Evolutionary conservation across 1,284 basidiomycete genomes (phyloP).

Genomic region (Sphaerobolus stellatus): DNA sequence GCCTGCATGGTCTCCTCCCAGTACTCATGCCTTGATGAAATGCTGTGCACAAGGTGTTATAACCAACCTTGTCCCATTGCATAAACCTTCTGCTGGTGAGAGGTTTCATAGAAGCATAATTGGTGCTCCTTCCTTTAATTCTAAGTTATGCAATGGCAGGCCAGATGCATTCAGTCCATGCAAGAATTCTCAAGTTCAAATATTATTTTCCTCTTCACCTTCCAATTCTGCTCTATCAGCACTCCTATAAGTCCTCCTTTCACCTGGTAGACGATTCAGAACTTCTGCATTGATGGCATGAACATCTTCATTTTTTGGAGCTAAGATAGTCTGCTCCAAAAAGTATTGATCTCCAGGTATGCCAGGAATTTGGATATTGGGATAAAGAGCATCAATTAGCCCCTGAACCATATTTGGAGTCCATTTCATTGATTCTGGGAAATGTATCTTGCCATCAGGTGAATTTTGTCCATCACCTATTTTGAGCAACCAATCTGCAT

Average conservation of each 20-base stretch:
- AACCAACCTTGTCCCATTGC: conserved; percentile 36
- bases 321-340: conserved; percentile 35
- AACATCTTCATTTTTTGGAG: conserved; percentile 38
- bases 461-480: conserved; percentile 28
- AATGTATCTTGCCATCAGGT: conserved; percentile 15
- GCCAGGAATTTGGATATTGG: conserved; percentile 19
- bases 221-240: conserved; percentile 17
- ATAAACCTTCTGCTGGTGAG: conserved; percentile 30
- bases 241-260: conserved; percentile 17
- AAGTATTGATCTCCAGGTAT: conserved; percentile 38
- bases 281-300: conserved; percentile 31
- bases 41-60: conserved; percentile 18
- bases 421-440: conserved; percentile 25
- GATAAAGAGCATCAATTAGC: conserved; percentile 30
- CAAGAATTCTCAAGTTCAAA: conserved; percentile 31
- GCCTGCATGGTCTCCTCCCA: conserved; percentile 31
- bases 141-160: conserved; percentile 31
- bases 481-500: conserved; percentile 33
- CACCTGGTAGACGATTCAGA: conserved; percentile 31
- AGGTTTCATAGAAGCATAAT: conserved; percentile 39
- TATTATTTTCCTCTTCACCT: conserved; percentile 24
- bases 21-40: conserved; percentile 28
- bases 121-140: conserved; percentile 30
- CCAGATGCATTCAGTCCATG: conserved; percentile 27
- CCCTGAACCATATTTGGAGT: conserved; percentile 2